Percentiles rank a stretch among this genome's conserved stretches.
phyloP scores from a whole-genome alignment of 257 asterid genomes.

The Gynochthodes officinalis region DNA sequence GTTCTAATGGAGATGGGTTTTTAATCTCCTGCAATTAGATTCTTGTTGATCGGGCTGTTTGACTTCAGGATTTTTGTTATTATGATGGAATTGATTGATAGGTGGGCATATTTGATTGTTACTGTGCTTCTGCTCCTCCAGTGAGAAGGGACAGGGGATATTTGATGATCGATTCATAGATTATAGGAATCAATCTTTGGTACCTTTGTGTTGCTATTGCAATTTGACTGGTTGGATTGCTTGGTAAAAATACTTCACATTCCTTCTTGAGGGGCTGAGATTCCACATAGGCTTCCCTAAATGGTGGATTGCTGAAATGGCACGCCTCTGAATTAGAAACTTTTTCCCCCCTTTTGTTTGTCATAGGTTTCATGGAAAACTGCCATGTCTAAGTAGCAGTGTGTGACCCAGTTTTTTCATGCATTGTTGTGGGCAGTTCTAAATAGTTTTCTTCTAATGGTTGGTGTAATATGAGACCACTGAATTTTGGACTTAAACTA shows the following conservation, averaged over 20 bases:
- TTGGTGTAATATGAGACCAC: not conserved
- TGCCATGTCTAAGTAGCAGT: no score
- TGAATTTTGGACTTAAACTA: not conserved
- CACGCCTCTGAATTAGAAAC: no score
- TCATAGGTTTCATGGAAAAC: not conserved
- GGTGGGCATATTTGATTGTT: not conserved
- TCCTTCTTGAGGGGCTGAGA: not conserved
- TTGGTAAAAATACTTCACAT: not conserved
- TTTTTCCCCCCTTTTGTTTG: no score
- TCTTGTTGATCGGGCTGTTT: not conserved
- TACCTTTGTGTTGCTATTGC: not conserved
- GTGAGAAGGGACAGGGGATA: not conserved
- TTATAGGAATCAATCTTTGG: not conserved
- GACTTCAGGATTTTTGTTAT: constrained; percentile 7
- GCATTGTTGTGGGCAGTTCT: not conserved
- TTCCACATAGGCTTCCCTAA: not conserved
- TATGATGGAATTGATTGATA: constrained; percentile 1
- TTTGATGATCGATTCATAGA: not conserved
- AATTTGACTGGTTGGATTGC: not conserved
- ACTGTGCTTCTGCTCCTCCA: not conserved
- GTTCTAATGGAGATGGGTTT: constrained; percentile 2
- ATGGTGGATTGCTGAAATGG: not conserved
- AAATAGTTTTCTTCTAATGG: not conserved
- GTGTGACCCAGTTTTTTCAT: not conserved
- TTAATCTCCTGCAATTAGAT: not conserved